Evolutionary conservation across 139 green algal genomes (phyloP).

Genomic region (Chloropicon primus): DNA sequence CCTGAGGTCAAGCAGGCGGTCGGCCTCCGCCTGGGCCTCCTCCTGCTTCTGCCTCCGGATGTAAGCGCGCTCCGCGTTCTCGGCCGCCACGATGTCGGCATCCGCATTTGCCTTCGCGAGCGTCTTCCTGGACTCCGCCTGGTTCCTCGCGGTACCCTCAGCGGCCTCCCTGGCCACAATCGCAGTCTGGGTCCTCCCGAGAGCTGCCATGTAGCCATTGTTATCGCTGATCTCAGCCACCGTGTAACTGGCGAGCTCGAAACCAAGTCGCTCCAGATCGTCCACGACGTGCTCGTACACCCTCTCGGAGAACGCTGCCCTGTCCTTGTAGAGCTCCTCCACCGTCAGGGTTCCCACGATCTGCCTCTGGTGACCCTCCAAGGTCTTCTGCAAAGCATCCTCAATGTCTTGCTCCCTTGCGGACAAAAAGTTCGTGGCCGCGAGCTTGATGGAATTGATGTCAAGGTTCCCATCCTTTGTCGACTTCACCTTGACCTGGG

Average conservation of each 20-base stretch:
- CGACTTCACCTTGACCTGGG: not conserved
- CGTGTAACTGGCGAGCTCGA: not conserved
- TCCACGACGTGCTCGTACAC: not conserved
- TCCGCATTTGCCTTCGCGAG: not conserved
- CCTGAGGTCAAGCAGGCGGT: not conserved
- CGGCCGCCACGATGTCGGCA: not conserved
- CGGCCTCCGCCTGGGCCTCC: not conserved
- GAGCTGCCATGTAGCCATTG: not conserved
- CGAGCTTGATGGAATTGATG: not conserved
- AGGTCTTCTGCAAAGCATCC: not conserved
- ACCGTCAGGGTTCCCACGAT: not conserved
- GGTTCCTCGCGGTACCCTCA: not conserved
- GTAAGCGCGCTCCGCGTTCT: not conserved
- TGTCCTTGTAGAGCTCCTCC: not conserved
- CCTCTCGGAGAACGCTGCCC: not conserved
- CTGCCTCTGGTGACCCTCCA: not conserved
- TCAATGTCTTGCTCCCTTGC: not conserved
- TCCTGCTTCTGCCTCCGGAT: not conserved
- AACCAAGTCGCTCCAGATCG: not conserved
- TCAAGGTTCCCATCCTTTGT: not conserved
- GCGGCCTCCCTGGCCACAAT: not conserved
- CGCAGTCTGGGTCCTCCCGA: not conserved
- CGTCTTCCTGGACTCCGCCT: not conserved
- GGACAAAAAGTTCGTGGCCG: not conserved
- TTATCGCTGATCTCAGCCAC: not conserved